Conservation (phyloP, 306 rosid genomes). For the Trifolium subterraneum region DNA sequence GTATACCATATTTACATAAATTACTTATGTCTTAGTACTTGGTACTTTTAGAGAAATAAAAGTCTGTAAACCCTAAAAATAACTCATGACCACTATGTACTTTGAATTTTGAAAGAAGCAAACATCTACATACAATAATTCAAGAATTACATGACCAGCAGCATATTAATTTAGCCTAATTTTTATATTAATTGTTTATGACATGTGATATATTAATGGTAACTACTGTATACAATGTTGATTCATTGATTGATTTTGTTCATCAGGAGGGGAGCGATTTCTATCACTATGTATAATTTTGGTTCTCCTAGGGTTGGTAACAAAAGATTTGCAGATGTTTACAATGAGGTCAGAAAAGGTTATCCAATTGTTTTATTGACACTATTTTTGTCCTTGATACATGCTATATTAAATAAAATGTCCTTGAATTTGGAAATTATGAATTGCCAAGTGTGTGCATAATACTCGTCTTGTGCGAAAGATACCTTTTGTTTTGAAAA, state of each 20-base stretch:
- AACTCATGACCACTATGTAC: background rate
- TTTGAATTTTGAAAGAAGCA: background rate
- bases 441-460: background rate
- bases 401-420: constrained; percentile 29
- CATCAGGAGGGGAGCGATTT: constrained; percentile 69
- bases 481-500: constrained; percentile 10
- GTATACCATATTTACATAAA: background rate
- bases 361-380: constrained; percentile 22
- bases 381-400: constrained; percentile 28
- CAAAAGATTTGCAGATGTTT: constrained; percentile 84
- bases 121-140: background rate
- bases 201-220: constrained; percentile 16
- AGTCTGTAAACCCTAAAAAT: background rate
- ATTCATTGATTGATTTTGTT: constrained; percentile 26
- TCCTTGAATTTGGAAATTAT: constrained; percentile 1
- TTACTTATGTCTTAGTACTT: background rate
- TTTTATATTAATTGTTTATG: background rate
- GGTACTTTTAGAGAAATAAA: background rate
- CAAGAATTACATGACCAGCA: background rate
- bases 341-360: constrained; percentile 73
- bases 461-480: background rate
- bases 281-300: constrained; percentile 88
- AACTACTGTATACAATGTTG: constrained; percentile 1
- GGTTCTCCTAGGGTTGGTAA: constrained; percentile 99
- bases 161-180: background rate